Percentiles rank a stretch among this genome's conserved stretches.
These are phyloP conservation scores for Aegilops longissima DNA, from an alignment of 176 grass and related monocot genomes.

Conservation along the genomic window DNA sequence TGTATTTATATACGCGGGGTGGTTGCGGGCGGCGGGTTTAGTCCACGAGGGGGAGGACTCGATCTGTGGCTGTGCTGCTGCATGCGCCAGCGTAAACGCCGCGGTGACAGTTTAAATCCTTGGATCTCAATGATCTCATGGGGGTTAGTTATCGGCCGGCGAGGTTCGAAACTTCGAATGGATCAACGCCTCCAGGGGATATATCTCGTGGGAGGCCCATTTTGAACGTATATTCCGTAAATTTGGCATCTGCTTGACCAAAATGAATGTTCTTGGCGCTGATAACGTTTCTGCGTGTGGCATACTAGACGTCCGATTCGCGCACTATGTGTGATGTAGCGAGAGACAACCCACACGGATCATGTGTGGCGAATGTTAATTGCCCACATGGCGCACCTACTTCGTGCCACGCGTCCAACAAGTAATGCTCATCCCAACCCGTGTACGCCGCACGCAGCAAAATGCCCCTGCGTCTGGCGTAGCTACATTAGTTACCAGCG, in stretches of 20 bases:
- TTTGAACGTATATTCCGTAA: not conserved
- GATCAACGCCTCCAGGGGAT: not conserved
- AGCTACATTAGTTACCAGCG: too few species aligned
- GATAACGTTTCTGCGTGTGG: too few species aligned
- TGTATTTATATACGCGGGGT: not conserved
- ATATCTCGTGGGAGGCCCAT: not conserved
- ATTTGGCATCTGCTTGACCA: not conserved
- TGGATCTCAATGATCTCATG: not conserved
- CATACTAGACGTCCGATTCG: too few species aligned
- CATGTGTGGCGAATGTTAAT: too few species aligned
- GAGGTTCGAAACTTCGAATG: not conserved
- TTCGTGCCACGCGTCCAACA: too few species aligned
- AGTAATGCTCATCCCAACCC: too few species aligned
- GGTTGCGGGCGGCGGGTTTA: not conserved
- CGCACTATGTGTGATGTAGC: too few species aligned
- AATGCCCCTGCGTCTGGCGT: too few species aligned
- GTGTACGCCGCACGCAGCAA: too few species aligned
- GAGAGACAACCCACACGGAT: too few species aligned
- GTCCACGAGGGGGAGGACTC: not conserved
- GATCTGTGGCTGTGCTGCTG: not conserved
- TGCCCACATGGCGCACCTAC: too few species aligned
- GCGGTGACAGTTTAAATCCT: not conserved
- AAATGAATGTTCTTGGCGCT: too few species aligned
- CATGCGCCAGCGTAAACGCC: not conserved
- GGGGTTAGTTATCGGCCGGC: not conserved